Base-by-base conservation (phyloP, 768 basidiomycete genomes). In the Termitomyces titanicus region DNA sequence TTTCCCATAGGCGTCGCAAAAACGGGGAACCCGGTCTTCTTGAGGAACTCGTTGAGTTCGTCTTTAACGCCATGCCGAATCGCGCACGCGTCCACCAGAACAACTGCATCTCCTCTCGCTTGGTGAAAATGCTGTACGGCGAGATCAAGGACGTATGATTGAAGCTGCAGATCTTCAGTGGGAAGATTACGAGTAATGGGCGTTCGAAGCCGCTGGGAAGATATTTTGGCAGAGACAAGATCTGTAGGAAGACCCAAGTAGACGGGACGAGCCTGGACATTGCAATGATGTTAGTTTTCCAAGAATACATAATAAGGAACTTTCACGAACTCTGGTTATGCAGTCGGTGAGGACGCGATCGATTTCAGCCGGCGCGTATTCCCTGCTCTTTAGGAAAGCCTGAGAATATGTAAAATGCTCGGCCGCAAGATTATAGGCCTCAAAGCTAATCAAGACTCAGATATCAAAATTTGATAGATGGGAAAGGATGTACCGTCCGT, bases 171-270 rank as follows among this genome's bases (percentile, higher is more conserved):
- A 40, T 88, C 79, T 61, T 88, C 88, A 17, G 64, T 67, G 0
- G 82, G 79, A n/a, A 72, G 72, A 5, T 71, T 63, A 7, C 75
- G 74, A 25, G 76, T 74, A 11, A 89, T 75, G 8, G 86, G 85
- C 1, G 74, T 81, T 52, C 79, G 71, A 49, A 97, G 77, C 22
- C 81, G 79, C 37, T 80, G 78, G 5, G 82, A 69, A 0, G 90
- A 79, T 18, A 94, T 83, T 64, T 86, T 81, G 53, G 77, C 71
- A 63, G 80, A 77, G 5, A 88, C 86, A 50, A 96, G 74, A 66
- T 98, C 89, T 5, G 86, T 94, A 0, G 93, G 95, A 11, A 98
- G 75, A 37, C 86, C 80, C 37, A 98, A 70, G 65, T 98, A 98
- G 27, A 89, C 91, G 0, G 95, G 95, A 17, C 92, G 84, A 34